Conservation (phyloP, 106 monocot species). For the Iris macrosiphon region DNA sequence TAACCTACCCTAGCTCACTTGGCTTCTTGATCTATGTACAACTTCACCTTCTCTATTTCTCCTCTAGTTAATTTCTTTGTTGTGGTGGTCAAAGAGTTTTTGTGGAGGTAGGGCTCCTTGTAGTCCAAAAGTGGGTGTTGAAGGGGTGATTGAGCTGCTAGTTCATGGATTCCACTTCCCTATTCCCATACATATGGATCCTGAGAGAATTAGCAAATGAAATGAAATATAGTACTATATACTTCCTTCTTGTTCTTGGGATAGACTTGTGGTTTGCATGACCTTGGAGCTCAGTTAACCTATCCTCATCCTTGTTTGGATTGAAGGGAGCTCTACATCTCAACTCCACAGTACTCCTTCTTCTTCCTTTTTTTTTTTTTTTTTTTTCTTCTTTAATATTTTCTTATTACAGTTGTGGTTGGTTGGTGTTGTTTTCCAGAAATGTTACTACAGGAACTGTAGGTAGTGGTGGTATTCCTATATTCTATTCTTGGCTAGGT, state of each 20-base stretch:
- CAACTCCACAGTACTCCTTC: too few relatives aligned
- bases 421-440: too few relatives aligned
- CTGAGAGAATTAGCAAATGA: neutral
- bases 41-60: neutral
- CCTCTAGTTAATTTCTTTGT: neutral
- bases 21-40: too few relatives aligned
- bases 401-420: too few relatives aligned
- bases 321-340: slow-evolving; percentile 63
- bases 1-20: too few relatives aligned
- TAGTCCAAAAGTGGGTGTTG: slow-evolving; percentile 31
- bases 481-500: too few relatives aligned
- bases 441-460: too few relatives aligned
- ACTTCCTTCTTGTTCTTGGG: slow-evolving; percentile 12
- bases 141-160: slow-evolving; percentile 37
- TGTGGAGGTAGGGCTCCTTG: slow-evolving; percentile 32
- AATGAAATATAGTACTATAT: neutral
- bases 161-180: slow-evolving; percentile 53
- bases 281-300: slow-evolving; percentile 36
- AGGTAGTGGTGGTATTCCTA: too few relatives aligned
- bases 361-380: neutral
- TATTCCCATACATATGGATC: too few relatives aligned
- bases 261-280: slow-evolving; percentile 56
- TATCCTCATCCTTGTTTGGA: slow-evolving; percentile 39
- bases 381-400: too few relatives aligned
- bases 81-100: neutral